Base-by-base conservation (phyloP, 306 rosid genomes). In the Castanea sativa region DNA sequence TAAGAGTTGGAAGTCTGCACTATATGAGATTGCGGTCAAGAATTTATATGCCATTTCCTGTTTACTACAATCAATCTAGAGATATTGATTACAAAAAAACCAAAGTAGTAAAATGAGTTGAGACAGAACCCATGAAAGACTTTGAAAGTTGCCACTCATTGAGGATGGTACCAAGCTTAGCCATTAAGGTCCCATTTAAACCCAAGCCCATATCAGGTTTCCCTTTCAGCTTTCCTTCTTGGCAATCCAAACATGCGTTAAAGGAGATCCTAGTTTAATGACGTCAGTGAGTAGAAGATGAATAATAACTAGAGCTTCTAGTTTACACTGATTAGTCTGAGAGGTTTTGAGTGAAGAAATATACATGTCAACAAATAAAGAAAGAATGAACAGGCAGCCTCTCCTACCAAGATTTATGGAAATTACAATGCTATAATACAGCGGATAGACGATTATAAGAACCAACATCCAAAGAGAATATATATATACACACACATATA, bases 391-490 rank as follows among this genome's bases (percentile, higher is more conserved):
- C 49, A 74, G 15, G 12, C 52, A 77, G 38, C 12, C 45, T 49
- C 60, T 74, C 79, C 74, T 65, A 53, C 19, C 33, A 16, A 41
- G 60, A 81, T 19, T 23, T 55, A 55, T 55, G 70, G 15, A 82
- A 81, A 67, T 63, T 81, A 86, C 87, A 74, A 69, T 41, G 81
- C 71, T 64, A 77, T 53, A 20, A 51, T 82, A 73, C 77, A 87
- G 10, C 12, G 29, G 0, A 29, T 21, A 20, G 20, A 68, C 41
- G 51, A 41, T 41, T 41, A 41, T 8, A 41, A 8, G 45, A 41
- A 41, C 45, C 45, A 8, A 41, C 45, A 41, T 2, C 45, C 45
- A 41, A 41, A 41, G 45, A 41, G 3, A 41, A 41, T 41, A 38
- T 7, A 38, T 38, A 38, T 38, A 38, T 38, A 35, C 6, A 35